These are phyloP conservation scores for Penicillium polonicum DNA, from an alignment of 2,329 filamentous ascomycete genomes.

Conservation along the genomic window DNA sequence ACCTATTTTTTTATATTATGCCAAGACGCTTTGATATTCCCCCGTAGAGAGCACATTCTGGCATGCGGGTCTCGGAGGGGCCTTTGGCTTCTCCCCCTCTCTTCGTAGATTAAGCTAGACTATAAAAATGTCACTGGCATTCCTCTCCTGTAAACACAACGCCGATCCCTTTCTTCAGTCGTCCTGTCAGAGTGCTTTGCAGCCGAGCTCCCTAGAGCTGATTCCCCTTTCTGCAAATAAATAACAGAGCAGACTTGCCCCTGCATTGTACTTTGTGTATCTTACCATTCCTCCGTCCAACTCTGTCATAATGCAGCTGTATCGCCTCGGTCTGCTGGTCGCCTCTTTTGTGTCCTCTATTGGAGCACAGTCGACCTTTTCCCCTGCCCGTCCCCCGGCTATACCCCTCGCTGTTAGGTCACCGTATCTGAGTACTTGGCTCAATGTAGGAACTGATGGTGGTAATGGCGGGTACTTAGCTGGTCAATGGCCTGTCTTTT, in stretches of 20 bases:
- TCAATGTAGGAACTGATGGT: slow-evolving; percentile 60
- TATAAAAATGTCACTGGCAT: slow-evolving; percentile 33
- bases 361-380: slow-evolving; percentile 54
- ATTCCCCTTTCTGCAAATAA: slow-evolving; percentile 13
- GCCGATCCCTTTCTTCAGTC: slow-evolving; percentile 18
- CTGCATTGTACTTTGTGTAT: slow-evolving; percentile 20
- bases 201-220: slow-evolving; percentile 4
- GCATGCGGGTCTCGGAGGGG: slow-evolving; percentile 22
- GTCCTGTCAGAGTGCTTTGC: slow-evolving; percentile 6
- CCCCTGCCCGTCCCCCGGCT: slow-evolving; percentile 64
- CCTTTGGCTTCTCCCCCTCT: slow-evolving; percentile 13
- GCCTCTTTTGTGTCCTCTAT: slow-evolving; percentile 25
- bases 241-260: slow-evolving; percentile 20
- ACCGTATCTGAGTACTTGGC: slow-evolving; percentile 72
- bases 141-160: slow-evolving; percentile 29
- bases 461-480: slow-evolving; percentile 66
- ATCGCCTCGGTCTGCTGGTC: slow-evolving; percentile 26
- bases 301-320: slow-evolving; percentile 32
- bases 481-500: slow-evolving; percentile 68
- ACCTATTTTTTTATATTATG: slow-evolving; percentile 7
- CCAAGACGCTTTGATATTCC: slow-evolving; percentile 13
- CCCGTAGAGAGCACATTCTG: slow-evolving; percentile 21
- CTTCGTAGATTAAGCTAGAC: slow-evolving; percentile 22
- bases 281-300: slow-evolving; percentile 12
- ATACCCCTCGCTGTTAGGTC: slow-evolving; percentile 71